phyloP scores from a whole-genome alignment of 495 filamentous ascomycete genomes.

The Aspergillus olivimuriae region DNA sequence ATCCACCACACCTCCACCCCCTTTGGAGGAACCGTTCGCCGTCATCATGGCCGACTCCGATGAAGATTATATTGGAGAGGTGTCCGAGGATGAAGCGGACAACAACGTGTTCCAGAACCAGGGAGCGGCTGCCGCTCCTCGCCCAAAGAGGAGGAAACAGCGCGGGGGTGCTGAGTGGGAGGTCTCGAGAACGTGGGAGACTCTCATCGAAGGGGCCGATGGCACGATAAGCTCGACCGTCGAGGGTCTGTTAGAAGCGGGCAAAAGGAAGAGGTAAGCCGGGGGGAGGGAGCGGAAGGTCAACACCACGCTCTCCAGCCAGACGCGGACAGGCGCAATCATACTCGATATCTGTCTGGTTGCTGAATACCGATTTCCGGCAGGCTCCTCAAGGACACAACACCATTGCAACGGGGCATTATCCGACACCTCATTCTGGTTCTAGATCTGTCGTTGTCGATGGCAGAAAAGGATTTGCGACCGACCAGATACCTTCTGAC shows the following conservation, averaged over 20 bases:
- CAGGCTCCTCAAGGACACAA: slow-evolving; percentile 83
- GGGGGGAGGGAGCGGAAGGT: background rate
- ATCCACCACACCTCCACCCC: background rate
- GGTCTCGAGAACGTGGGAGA: slow-evolving; percentile 55
- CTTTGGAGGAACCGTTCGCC: background rate
- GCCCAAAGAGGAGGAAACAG: slow-evolving; percentile 44
- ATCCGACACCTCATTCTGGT: slow-evolving; percentile 90
- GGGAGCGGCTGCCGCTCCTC: slow-evolving; percentile 21
- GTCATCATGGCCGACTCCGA: slow-evolving; percentile 53
- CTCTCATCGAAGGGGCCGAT: slow-evolving; percentile 64
- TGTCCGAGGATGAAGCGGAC: slow-evolving; percentile 82
- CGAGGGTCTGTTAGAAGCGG: slow-evolving; percentile 60
- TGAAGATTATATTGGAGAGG: slow-evolving; percentile 72
- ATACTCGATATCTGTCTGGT: background rate
- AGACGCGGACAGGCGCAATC: background rate
- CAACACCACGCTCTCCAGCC: background rate
- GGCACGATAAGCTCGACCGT: slow-evolving; percentile 66
- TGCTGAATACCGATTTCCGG: background rate
- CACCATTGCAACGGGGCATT: slow-evolving; percentile 89
- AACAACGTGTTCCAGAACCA: slow-evolving; percentile 46
- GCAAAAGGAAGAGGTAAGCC: slow-evolving; percentile 67
- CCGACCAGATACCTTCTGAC: slow-evolving; percentile 79
- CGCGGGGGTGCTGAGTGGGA: slow-evolving; percentile 54
- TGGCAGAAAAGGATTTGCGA: slow-evolving; percentile 90
- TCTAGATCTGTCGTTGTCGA: slow-evolving; percentile 87